phyloP scores from a whole-genome alignment of 177 flowering plant species.

The Telopea speciosissima region DNA sequence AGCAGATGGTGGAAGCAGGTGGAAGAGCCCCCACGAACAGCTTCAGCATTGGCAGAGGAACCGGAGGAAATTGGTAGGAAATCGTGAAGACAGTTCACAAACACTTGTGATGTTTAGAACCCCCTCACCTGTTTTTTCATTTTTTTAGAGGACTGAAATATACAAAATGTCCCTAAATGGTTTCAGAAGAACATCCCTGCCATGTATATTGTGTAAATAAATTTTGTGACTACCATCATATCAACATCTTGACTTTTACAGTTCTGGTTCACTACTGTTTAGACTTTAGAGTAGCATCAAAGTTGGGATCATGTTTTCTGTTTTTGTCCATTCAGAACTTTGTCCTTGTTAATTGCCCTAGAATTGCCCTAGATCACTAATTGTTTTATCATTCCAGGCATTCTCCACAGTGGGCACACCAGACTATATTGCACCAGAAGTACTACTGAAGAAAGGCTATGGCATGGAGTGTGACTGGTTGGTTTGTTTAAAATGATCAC shows the following conservation, averaged over 20 bases:
- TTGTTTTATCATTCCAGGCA: conserved; percentile 34
- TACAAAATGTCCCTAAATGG: no score
- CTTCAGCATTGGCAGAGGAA: conserved; percentile 79
- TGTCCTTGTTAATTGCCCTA: not conserved
- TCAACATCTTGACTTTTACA: not conserved
- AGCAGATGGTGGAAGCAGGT: conserved; percentile 13
- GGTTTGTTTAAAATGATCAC: not conserved
- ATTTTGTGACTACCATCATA: not conserved
- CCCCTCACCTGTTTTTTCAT: no score
- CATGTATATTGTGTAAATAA: not conserved
- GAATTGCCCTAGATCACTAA: no score
- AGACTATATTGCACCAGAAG: conserved; percentile 84
- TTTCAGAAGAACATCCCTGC: not conserved
- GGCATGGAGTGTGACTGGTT: conserved; percentile 85
- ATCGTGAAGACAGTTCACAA: no score
- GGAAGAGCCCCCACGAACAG: conserved; percentile 39
- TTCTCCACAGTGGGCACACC: conserved; percentile 86
- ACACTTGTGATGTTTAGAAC: no score
- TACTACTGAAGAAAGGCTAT: conserved; percentile 71
- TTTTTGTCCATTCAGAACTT: not conserved
- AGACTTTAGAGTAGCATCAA: not conserved
- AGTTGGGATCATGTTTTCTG: not conserved
- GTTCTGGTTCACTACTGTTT: not conserved
- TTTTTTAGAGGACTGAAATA: not conserved
- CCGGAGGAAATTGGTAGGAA: conserved; percentile 61